Percentiles rank a stretch among this genome's conserved stretches.
phyloP scores from a whole-genome alignment of 2,329 filamentous ascomycete genomes.

The Trichoderma sp. region DNA sequence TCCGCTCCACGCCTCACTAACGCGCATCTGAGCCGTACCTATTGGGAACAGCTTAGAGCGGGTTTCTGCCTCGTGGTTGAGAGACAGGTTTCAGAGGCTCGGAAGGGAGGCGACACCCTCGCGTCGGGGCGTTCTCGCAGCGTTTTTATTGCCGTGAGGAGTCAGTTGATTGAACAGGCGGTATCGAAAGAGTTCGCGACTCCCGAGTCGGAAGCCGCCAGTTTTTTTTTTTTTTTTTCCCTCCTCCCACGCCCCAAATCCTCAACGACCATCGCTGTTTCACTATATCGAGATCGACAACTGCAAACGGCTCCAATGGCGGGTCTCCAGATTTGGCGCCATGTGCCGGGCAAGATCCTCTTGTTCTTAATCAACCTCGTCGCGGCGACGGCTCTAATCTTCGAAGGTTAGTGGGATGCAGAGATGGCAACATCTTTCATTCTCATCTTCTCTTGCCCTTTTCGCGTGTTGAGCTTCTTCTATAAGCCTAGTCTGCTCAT shows the following conservation, averaged over 20 bases:
- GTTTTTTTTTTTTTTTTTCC: neutral
- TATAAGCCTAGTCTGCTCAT: neutral
- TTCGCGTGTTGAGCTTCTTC: neutral
- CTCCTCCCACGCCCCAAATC: neutral
- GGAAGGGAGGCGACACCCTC: neutral
- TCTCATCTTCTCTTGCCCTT: neutral
- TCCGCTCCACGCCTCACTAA: neutral
- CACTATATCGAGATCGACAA: slow-evolving; percentile 9
- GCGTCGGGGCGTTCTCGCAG: neutral
- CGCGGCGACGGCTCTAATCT: slow-evolving; percentile 31
- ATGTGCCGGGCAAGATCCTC: slow-evolving; percentile 31
- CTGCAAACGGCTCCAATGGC: slow-evolving; percentile 25
- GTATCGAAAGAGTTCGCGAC: neutral
- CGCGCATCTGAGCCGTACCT: neutral
- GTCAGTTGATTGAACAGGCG: neutral
- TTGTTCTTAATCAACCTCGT: slow-evolving; percentile 30
- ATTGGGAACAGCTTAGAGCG: neutral
- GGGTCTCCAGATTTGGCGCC: slow-evolving; percentile 27
- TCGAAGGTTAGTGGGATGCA: slow-evolving; percentile 27
- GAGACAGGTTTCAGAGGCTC: neutral
- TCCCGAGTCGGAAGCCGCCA: neutral
- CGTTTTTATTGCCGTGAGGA: neutral
- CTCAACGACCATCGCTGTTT: neutral
- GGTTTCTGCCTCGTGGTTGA: neutral
- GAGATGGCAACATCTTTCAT: neutral